Evolutionary conservation across 116 monocot genomes (phyloP).

Genomic region (Thalassia testudinum): DNA sequence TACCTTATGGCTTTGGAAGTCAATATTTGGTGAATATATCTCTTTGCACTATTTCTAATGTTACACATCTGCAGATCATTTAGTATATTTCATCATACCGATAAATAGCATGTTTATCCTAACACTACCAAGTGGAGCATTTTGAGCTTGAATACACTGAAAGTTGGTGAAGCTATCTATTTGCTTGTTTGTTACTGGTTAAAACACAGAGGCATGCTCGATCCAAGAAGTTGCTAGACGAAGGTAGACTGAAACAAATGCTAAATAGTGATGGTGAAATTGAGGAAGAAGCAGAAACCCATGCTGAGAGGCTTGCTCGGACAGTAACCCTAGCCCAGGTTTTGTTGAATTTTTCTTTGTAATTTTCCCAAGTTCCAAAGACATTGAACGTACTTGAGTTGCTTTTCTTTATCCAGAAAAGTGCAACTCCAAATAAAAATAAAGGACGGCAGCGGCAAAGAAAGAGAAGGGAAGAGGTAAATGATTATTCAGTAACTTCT

Average conservation of each 20-base stretch:
- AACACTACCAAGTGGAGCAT: too few relatives aligned
- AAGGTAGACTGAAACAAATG: constrained; percentile 66
- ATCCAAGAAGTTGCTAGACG: constrained; percentile 55
- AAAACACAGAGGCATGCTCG: constrained; percentile 83
- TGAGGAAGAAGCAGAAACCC: constrained; percentile 91
- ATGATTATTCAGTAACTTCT: too few relatives aligned
- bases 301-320: constrained; percentile 82
- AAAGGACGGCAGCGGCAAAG: constrained; percentile 44
- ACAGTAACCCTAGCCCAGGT: constrained; percentile 70
- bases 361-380: neutral
- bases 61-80: too few relatives aligned
- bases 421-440: constrained; percentile 23
- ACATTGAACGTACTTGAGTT: too few relatives aligned
- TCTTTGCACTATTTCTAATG: too few relatives aligned
- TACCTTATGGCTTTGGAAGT: too few relatives aligned
- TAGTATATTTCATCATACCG: too few relatives aligned
- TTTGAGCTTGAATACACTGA: too few relatives aligned
- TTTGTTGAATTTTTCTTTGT: neutral
- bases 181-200: too few relatives aligned
- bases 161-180: too few relatives aligned
- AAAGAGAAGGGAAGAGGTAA: constrained; percentile 34
- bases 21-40: too few relatives aligned
- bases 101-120: too few relatives aligned
- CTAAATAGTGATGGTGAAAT: constrained; percentile 88
- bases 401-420: constrained; percentile 25